Conservation (phyloP, 1,284 basidiomycete species). For the Ustilago vetiveriae region DNA sequence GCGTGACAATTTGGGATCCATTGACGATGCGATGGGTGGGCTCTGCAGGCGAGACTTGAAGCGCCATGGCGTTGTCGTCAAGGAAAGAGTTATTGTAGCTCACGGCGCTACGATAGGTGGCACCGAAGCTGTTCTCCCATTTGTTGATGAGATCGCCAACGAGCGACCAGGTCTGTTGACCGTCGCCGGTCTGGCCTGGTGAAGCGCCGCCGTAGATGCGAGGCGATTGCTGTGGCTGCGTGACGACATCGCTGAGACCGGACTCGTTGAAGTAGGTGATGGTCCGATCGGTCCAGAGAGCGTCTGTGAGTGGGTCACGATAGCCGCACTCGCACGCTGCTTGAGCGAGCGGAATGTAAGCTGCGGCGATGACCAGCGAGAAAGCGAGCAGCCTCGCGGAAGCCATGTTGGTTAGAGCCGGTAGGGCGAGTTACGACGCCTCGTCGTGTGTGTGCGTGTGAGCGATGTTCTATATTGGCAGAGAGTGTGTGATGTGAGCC, state of each 20-base stretch:
- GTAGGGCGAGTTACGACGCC: slow-evolving; percentile 11
- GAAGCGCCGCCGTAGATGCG: slow-evolving; percentile 39
- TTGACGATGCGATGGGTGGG: slow-evolving; percentile 45
- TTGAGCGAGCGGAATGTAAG: slow-evolving; percentile 8
- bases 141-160: slow-evolving; percentile 51
- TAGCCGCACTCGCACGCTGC: slow-evolving; percentile 59
- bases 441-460: background rate
- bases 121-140: slow-evolving; percentile 53
- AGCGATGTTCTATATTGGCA: too few relatives aligned
- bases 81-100: slow-evolving; percentile 56
- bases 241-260: slow-evolving; percentile 45
- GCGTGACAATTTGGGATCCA: slow-evolving; percentile 53
- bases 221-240: slow-evolving; percentile 35
- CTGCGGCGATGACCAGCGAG: slow-evolving; percentile 17
- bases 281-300: slow-evolving; percentile 57
- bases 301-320: slow-evolving; percentile 52
- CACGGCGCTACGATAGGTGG: slow-evolving; percentile 49
- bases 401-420: slow-evolving; percentile 1
- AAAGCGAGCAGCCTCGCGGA: slow-evolving; percentile 28
- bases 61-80: slow-evolving; percentile 39
- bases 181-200: slow-evolving; percentile 46
- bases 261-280: slow-evolving; percentile 63
- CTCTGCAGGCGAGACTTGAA: slow-evolving; percentile 50
- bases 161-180: slow-evolving; percentile 50
- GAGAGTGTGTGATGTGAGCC: too few relatives aligned